These are phyloP conservation scores for Populus trichocarpa DNA, from an alignment of 441 rosid species.

Conservation along the genomic window DNA sequence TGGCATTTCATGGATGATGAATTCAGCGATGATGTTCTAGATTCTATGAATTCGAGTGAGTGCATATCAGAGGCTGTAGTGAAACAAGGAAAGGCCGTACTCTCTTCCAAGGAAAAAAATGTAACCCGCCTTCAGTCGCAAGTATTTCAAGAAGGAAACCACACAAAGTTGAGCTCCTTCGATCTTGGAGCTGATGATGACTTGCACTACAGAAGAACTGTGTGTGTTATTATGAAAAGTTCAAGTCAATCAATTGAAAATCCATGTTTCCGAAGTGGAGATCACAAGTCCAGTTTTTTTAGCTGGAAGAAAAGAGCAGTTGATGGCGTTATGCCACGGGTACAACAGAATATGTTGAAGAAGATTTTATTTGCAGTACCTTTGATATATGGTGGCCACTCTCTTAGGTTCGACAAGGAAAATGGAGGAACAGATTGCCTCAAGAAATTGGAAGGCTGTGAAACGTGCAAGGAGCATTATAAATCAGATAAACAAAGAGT, in stretches of 20 bases:
- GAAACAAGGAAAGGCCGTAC: conserved; percentile 23
- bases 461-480: conserved; percentile 18
- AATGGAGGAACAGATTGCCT: conserved; percentile 22
- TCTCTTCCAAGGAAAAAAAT: conserved; percentile 24
- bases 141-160: conserved; percentile 41
- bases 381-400: conserved; percentile 36
- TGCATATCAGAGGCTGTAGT: conserved; percentile 34
- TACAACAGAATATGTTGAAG: conserved; percentile 47
- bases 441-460: conserved; percentile 18
- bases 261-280: conserved; percentile 21
- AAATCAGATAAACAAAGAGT: conserved; percentile 35
- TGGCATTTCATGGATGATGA: conserved; percentile 53
- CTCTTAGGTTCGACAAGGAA: conserved; percentile 18
- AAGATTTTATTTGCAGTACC: conserved; percentile 60
- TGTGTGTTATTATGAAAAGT: conserved; percentile 40
- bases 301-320: conserved; percentile 52
- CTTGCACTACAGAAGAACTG: conserved; percentile 50
- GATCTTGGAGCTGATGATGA: conserved; percentile 39
- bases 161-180: conserved; percentile 37
- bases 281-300: conserved; percentile 51
- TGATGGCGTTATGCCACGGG: conserved; percentile 21
- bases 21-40: conserved; percentile 29
- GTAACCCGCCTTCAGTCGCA: conserved; percentile 22
- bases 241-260: conserved; percentile 24
- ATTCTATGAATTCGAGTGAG: conserved; percentile 38